A percentile compares a stretch with the other conserved stretches of the same genome.
These are phyloP conservation scores for Combretum micranthum DNA, from an alignment of 345 rosid genomes.

Conservation along the genomic window DNA sequence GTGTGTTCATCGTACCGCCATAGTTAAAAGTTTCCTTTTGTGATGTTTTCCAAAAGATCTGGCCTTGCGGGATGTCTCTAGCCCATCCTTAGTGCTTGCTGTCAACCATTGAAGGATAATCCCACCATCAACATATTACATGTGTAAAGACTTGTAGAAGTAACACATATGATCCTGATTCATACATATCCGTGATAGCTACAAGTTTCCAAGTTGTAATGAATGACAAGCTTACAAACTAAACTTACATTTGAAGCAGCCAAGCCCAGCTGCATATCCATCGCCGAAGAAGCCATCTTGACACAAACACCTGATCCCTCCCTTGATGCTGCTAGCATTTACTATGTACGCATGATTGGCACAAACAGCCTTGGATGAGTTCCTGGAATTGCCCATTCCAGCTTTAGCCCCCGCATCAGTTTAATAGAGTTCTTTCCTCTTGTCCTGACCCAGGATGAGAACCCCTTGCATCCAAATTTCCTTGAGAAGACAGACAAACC, in stretches of 20 bases:
- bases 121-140: background rate
- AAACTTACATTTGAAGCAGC: conserved; percentile 67
- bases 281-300: conserved; percentile 67
- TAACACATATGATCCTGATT: too few species aligned
- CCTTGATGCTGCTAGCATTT: conserved; percentile 55
- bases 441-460: conserved; percentile 62
- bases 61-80: conserved; percentile 38
- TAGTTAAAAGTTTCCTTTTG: conserved; percentile 35
- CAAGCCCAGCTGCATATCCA: conserved; percentile 54
- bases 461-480: conserved; percentile 74
- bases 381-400: conserved; percentile 81
- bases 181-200: too few species aligned
- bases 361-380: conserved; percentile 35
- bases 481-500: conserved; percentile 52
- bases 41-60: conserved; percentile 30
- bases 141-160: too few species aligned
- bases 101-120: conserved; percentile 3
- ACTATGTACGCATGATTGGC: conserved; percentile 35
- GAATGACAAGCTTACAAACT: background rate
- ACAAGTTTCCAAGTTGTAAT: too few species aligned
- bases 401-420: conserved; percentile 68
- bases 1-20: conserved; percentile 41
- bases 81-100: conserved; percentile 61
- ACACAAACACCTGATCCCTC: conserved; percentile 62
- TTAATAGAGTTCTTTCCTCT: conserved; percentile 38